These are phyloP conservation scores for Trametes cinnabarina DNA, from an alignment of 768 basidiomycete species.

Conservation along the genomic window DNA sequence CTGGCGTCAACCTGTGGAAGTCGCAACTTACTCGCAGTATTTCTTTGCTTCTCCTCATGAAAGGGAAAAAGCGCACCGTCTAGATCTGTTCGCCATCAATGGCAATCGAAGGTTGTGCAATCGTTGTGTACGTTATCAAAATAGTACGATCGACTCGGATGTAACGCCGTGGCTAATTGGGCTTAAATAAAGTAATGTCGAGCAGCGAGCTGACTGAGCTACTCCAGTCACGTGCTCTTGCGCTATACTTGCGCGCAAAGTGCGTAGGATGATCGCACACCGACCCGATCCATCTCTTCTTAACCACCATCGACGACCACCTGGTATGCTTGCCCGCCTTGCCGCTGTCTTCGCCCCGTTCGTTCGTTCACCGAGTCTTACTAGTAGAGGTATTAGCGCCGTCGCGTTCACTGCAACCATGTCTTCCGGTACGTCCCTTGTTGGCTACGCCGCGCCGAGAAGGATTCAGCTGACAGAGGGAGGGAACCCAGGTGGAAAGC, in stretches of 20 bases:
- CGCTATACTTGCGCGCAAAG: conserved; percentile 15
- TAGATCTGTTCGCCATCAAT: no score
- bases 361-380: neutral
- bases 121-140: no score
- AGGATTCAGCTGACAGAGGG: neutral
- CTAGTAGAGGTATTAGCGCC: conserved; percentile 7
- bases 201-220: conserved; percentile 5
- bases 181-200: no score
- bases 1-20: no score
- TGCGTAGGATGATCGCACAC: conserved; percentile 9
- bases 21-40: no score
- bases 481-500: conserved; percentile 28
- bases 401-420: conserved; percentile 12
- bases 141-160: no score
- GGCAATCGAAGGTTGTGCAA: no score
- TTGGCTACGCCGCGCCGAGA: neutral
- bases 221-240: conserved; percentile 16
- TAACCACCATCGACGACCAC: conserved; percentile 1
- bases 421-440: conserved; percentile 16
- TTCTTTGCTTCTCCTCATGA: no score
- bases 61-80: no score
- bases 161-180: no score
- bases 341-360: conserved; percentile 9
- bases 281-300: neutral
- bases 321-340: conserved; percentile 16